Conservation (phyloP, 805 yeast genomes). For the Suhomyces sp. region DNA sequence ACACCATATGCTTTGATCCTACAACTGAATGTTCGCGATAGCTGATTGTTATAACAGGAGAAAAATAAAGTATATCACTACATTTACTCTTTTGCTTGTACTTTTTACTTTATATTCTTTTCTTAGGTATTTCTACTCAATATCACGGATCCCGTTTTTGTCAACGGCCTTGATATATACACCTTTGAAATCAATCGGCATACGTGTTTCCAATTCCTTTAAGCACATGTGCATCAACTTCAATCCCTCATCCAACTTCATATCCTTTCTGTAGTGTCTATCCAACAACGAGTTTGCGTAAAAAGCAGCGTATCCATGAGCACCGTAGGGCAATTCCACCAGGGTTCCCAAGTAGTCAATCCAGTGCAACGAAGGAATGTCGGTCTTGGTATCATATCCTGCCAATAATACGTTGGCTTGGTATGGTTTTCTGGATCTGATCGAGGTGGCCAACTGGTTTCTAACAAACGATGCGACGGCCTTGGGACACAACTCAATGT, state of each 20-base stretch:
- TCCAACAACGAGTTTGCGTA: constrained; percentile 88
- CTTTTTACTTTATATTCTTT: neutral
- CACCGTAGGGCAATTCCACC: constrained; percentile 90
- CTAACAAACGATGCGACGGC: constrained; percentile 89
- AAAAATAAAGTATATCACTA: too few species aligned
- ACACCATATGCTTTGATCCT: too few species aligned
- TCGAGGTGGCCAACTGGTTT: constrained; percentile 78
- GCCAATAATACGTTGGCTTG: constrained; percentile 91
- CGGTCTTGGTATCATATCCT: constrained; percentile 64
- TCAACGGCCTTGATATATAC: constrained; percentile 65
- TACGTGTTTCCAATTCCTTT: constrained; percentile 73
- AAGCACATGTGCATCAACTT: constrained; percentile 69
- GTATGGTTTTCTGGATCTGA: constrained; percentile 88
- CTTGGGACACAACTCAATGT: constrained; percentile 71
- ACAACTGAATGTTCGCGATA: too few species aligned
- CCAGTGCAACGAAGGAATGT: constrained; percentile 72
- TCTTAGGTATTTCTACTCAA: constrained; percentile 18
- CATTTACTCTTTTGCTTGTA: neutral
- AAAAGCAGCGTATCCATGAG: constrained; percentile 98
- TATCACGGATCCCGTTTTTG: constrained; percentile 53
- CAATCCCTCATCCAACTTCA: constrained; percentile 76
- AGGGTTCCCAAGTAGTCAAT: constrained; percentile 93
- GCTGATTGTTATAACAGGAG: too few species aligned
- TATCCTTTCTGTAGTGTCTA: constrained; percentile 78
- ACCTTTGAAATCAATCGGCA: constrained; percentile 95